A percentile compares a stretch with the other conserved stretches of the same genome.
phyloP scores from a whole-genome alignment of 108 stramenopile genomes.

The Nitzschia palea region DNA sequence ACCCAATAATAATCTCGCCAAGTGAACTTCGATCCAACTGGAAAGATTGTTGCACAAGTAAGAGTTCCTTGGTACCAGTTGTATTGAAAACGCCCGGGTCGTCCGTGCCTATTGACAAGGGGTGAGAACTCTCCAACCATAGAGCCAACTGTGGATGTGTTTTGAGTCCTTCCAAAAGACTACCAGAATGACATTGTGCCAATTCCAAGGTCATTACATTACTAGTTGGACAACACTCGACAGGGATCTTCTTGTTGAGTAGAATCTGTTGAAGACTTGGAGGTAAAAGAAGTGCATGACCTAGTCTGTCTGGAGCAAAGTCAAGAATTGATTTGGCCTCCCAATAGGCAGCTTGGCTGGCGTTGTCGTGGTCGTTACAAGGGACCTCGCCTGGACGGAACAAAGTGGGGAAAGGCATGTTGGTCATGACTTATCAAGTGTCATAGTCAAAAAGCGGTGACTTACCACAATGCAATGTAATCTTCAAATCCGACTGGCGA shows the following conservation, averaged over 20 bases:
- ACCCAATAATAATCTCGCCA: slow-evolving; percentile 30
- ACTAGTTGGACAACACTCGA: slow-evolving; percentile 78
- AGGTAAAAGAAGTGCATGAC: slow-evolving; percentile 63
- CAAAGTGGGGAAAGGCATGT: too few species aligned
- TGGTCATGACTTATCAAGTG: too few species aligned
- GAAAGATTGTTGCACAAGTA: slow-evolving; percentile 49
- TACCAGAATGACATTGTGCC: slow-evolving; percentile 36
- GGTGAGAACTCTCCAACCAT: slow-evolving; percentile 49
- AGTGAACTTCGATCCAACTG: slow-evolving; percentile 22
- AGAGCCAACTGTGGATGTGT: slow-evolving; percentile 51
- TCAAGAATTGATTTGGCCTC: slow-evolving; percentile 42
- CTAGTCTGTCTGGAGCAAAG: slow-evolving; percentile 67
- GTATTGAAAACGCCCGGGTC: slow-evolving; percentile 76
- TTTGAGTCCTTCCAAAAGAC: slow-evolving; percentile 54
- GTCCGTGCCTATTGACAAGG: slow-evolving; percentile 65
- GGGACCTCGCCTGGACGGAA: slow-evolving; percentile 43
- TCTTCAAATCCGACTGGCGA: slow-evolving; percentile 47
- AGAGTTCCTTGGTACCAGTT: slow-evolving; percentile 53
- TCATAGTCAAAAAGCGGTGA: too few species aligned
- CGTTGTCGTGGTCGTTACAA: slow-evolving; percentile 15
- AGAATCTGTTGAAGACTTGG: slow-evolving; percentile 35
- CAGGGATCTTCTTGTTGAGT: slow-evolving; percentile 38
- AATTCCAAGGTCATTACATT: slow-evolving; percentile 80
- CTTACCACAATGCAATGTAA: slow-evolving; percentile 76
- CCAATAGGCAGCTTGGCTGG: slow-evolving; percentile 19